Base-by-base conservation (phyloP, 1,139 yeast genomes). In the Blastobotrys serpentis region DNA sequence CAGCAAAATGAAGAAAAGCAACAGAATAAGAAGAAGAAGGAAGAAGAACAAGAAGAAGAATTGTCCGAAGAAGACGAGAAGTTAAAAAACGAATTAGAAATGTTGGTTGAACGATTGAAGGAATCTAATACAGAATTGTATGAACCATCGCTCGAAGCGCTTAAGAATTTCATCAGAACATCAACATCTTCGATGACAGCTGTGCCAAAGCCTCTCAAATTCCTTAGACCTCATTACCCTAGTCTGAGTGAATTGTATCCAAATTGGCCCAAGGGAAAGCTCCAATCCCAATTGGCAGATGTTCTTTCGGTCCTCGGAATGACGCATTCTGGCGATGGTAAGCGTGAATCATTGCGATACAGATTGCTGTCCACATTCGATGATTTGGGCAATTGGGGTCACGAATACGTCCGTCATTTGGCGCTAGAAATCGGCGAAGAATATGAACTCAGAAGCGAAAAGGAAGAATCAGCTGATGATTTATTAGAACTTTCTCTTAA, bases 161-260 rank as follows among this genome's bases (percentile, higher is more conserved):
- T 94, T 66, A 89, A 88, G 65, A 79, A 77, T 47, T 81, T 80
- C 61, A 90, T 92, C 60, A 82, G 88, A 59, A 95, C 95, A 46
- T 86, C 98, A 13, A 92, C 98, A 2, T 87, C 97, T 29, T 89
- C 98, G 6, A 92, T 92, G 97, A 94, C 98, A 2, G 99, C 99
- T 1, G 98, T 94, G 42, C 99, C 99, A 42, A 94, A 92, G 67
- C 98, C 99, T 11, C 78, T 92, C 70, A 94, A 94, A 72, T 94
- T 94, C 66, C 76, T 94, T 58, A 82, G 96, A 62, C 96, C 98
- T 13, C 88, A 82, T 60, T 92, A 84, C 65, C 84, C 84, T 16
- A 65, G 75, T 25, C 74, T 92, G 62, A 78, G 81, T 41, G 77
- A 73, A 47, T 70, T 86, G 37, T 86, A 85, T 65, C 82, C 79